Percentiles rank a stretch among this genome's conserved stretches.
Conservation (phyloP, 2,329 filamentous ascomycete species). For the Paradendryphiella salina region DNA sequence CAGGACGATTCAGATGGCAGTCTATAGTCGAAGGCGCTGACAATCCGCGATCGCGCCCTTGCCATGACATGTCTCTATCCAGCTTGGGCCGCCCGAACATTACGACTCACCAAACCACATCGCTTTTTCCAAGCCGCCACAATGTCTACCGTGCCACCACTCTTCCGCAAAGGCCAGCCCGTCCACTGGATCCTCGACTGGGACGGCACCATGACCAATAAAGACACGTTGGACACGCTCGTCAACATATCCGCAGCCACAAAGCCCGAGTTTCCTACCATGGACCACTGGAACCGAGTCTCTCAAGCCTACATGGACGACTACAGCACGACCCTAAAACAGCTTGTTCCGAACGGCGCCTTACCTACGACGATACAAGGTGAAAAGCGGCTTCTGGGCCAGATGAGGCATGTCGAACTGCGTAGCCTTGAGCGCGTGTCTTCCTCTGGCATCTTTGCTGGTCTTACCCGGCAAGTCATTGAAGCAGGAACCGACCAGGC, state of each 20-base stretch:
- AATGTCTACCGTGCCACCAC: constrained; percentile 16
- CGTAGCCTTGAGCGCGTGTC: constrained; percentile 49
- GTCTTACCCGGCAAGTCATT: constrained; percentile 41
- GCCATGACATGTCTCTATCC: not conserved
- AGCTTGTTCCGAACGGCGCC: constrained; percentile 28
- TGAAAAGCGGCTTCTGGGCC: constrained; percentile 47
- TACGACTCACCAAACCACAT: not conserved
- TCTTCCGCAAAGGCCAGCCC: constrained; percentile 6
- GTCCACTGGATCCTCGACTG: constrained; percentile 52
- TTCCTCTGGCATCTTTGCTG: constrained; percentile 46
- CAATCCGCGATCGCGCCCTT: no score
- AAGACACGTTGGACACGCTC: constrained; percentile 52
- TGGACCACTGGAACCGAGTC: constrained; percentile 45
- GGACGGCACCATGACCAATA: constrained; percentile 53
- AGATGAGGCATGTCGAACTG: constrained; percentile 46
- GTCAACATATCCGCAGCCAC: constrained; percentile 44
- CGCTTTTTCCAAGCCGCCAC: not conserved
- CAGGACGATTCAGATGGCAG: no score
- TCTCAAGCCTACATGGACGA: constrained; percentile 50
- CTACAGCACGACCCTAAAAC: constrained; percentile 39
- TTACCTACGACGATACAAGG: constrained; percentile 38
- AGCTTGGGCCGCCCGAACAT: not conserved
- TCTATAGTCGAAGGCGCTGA: no score
- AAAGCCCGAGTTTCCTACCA: constrained; percentile 26
- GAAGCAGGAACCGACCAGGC: constrained; percentile 28